These are phyloP conservation scores for Xylariaceae sp. DNA, from an alignment of 2,329 filamentous ascomycete genomes.

Conservation along the genomic window DNA sequence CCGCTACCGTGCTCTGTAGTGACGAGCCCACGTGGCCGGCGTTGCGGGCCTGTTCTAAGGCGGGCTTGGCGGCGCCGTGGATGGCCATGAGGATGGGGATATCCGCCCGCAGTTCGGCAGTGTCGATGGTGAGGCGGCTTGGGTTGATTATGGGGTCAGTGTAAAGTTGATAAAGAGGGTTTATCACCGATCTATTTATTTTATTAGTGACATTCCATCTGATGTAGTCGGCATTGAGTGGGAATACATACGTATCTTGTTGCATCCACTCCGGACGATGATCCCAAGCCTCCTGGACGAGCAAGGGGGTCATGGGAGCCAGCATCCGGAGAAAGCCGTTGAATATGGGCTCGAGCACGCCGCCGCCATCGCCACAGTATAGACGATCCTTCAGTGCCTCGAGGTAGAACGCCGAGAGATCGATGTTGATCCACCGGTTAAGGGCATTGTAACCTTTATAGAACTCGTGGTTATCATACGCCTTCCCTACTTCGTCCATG, in stretches of 20 bases:
- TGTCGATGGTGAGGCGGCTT: conserved; percentile 35
- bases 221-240: not conserved
- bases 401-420: conserved; percentile 90
- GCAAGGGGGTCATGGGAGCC: conserved; percentile 70
- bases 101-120: conserved; percentile 37
- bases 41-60: conserved; percentile 66
- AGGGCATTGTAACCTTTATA: conserved; percentile 68
- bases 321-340: conserved; percentile 71
- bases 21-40: conserved; percentile 73
- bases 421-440: conserved; percentile 74
- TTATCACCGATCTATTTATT: conserved; percentile 24
- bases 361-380: conserved; percentile 71
- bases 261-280: conserved; percentile 63
- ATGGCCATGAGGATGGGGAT: conserved; percentile 47
- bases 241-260: conserved; percentile 36
- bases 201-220: conserved; percentile 2
- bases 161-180: conserved; percentile 47
- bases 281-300: conserved; percentile 86
- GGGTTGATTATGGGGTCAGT: conserved; percentile 38
- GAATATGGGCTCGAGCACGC: conserved; percentile 61
- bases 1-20: conserved; percentile 66
- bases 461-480: conserved; percentile 72
- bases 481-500: conserved; percentile 56
- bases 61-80: conserved; percentile 64
- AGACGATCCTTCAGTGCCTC: conserved; percentile 87